phyloP scores from a whole-genome alignment of 2,329 filamentous ascomycete genomes.

The Botrytis deweyae region DNA sequence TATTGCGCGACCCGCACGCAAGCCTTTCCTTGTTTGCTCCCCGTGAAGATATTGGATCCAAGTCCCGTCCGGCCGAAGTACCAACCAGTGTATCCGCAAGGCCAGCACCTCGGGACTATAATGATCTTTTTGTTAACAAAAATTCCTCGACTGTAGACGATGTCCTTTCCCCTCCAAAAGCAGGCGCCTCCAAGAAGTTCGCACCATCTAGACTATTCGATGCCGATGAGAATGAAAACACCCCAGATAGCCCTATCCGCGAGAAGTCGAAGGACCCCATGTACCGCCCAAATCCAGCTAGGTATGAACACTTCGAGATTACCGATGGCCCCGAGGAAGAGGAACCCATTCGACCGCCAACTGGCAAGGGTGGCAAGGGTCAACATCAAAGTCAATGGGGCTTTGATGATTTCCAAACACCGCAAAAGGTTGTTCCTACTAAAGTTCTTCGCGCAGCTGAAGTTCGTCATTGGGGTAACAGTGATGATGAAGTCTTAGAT shows the following conservation, averaged over 20 bases:
- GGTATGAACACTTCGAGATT: slow-evolving; percentile 85
- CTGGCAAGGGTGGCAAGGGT: slow-evolving; percentile 41
- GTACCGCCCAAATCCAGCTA: slow-evolving; percentile 67
- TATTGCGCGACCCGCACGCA: slow-evolving; percentile 63
- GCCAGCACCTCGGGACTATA: slow-evolving; percentile 63
- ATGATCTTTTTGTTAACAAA: slow-evolving; percentile 66
- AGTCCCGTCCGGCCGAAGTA: slow-evolving; percentile 50
- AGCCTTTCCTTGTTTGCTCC: slow-evolving; percentile 73
- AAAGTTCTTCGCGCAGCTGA: slow-evolving; percentile 65
- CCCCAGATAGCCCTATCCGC: slow-evolving; percentile 43
- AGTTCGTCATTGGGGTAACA: slow-evolving; percentile 75
- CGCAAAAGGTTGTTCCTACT: slow-evolving; percentile 65
- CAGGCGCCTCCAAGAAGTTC: slow-evolving; percentile 60
- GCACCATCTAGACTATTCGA: slow-evolving; percentile 64
- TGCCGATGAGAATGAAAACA: slow-evolving; percentile 52
- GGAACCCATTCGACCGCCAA: slow-evolving; percentile 25
- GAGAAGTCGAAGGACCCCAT: slow-evolving; percentile 45
- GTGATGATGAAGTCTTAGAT: slow-evolving; percentile 59
- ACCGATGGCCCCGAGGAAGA: slow-evolving; percentile 56
- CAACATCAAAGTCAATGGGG: slow-evolving; percentile 78
- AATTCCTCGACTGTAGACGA: slow-evolving; percentile 32
- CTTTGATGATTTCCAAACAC: slow-evolving; percentile 85
- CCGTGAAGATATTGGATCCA: slow-evolving; percentile 59
- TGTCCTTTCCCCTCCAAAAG: slow-evolving; percentile 40
- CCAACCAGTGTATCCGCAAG: slow-evolving; percentile 67